These are phyloP conservation scores for Neocucurbitaria cava DNA, from an alignment of 2,329 filamentous ascomycete genomes.

Conservation along the genomic window DNA sequence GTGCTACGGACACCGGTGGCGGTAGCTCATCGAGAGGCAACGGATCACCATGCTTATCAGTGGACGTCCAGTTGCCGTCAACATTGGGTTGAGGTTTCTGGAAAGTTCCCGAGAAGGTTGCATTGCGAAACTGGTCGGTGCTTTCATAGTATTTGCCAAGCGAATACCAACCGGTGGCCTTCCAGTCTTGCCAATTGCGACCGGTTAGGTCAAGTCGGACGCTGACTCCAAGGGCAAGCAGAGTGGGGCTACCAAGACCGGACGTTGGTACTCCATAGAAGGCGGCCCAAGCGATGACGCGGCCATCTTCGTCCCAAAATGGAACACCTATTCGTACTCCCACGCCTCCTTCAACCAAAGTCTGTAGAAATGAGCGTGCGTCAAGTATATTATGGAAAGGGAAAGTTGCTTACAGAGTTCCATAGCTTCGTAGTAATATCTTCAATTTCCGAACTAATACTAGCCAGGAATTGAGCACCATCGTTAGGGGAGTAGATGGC, in stretches of 20 bases:
- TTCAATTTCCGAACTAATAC: constrained; percentile 20
- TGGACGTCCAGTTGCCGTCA: constrained; percentile 57
- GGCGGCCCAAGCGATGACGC: constrained; percentile 57
- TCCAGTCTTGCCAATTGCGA: constrained; percentile 60
- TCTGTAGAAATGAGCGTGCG: constrained; percentile 7
- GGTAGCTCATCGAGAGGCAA: constrained; percentile 60
- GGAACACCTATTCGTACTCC: constrained; percentile 37
- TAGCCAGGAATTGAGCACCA: constrained; percentile 6
- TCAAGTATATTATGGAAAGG: not conserved
- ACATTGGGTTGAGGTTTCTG: constrained; percentile 57
- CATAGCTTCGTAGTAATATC: constrained; percentile 31
- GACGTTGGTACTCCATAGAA: constrained; percentile 52
- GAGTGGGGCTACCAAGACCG: constrained; percentile 52
- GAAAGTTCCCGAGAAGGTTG: constrained; percentile 54
- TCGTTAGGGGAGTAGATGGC: constrained; percentile 13
- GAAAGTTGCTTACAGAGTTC: constrained; percentile 23
- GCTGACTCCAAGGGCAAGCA: constrained; percentile 56
- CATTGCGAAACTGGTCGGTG: constrained; percentile 56
- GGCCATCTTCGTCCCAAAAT: constrained; percentile 43
- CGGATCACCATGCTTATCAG: constrained; percentile 50
- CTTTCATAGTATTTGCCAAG: constrained; percentile 61
- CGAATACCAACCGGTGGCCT: constrained; percentile 61
- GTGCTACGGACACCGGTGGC: constrained; percentile 58
- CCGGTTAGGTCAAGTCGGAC: constrained; percentile 58
- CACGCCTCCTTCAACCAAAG: constrained; percentile 20